These are phyloP conservation scores for Suillus fuscotomentosus DNA, from an alignment of 768 basidiomycete genomes.

Conservation along the genomic window DNA sequence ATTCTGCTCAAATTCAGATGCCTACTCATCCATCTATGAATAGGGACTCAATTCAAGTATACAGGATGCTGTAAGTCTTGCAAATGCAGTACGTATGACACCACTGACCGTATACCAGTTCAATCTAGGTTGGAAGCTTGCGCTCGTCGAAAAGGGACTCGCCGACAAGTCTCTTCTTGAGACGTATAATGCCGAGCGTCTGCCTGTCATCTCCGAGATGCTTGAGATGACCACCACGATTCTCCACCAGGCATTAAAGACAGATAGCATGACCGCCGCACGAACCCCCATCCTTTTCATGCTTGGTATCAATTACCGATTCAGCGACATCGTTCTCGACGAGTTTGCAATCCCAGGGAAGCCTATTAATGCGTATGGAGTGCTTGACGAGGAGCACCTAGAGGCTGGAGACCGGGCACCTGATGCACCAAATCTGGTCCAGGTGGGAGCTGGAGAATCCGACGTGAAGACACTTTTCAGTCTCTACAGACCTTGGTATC, in stretches of 20 bases:
- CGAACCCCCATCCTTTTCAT: constrained; percentile 24
- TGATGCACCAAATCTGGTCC: constrained; percentile 17
- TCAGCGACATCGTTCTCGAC: constrained; percentile 12
- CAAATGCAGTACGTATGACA: not conserved
- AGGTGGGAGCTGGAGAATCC: constrained; percentile 4
- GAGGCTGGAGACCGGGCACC: constrained; percentile 12
- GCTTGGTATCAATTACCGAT: constrained; percentile 27
- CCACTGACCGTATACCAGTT: not conserved
- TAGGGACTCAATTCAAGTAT: constrained; percentile 38
- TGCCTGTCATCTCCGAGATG: constrained; percentile 28
- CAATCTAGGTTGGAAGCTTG: constrained; percentile 27
- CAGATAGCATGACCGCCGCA: not conserved
- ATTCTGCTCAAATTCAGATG: not conserved
- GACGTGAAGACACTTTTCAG: constrained; percentile 24
- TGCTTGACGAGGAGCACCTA: constrained; percentile 11
- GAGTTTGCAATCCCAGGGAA: not conserved
- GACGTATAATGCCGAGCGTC: constrained; percentile 26
- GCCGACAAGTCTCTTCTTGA: constrained; percentile 21
- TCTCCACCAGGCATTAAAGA: not conserved
- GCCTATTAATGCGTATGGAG: constrained; percentile 4
- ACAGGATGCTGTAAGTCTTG: constrained; percentile 37
- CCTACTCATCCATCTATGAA: not conserved
- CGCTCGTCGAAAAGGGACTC: constrained; percentile 22
- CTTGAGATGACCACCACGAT: constrained; percentile 23
- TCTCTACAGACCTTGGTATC: constrained; percentile 22